Conservation (phyloP, 495 filamentous ascomycete genomes). For the Penicillium nucicola region DNA sequence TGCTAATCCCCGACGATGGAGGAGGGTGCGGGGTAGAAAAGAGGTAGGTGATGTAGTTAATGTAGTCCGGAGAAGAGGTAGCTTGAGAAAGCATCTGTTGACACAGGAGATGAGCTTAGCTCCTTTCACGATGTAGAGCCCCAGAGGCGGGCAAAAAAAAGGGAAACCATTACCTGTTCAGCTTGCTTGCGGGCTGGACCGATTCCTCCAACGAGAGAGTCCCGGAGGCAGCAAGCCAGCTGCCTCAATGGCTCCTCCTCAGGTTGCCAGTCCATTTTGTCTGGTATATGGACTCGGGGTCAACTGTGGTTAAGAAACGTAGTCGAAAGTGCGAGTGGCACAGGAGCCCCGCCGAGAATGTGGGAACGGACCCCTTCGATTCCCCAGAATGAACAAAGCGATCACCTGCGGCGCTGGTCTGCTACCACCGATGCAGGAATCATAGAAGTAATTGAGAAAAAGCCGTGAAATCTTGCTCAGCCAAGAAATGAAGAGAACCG, state of each 20-base stretch:
- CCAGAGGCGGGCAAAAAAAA: constrained; percentile 12
- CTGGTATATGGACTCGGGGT: constrained; percentile 11
- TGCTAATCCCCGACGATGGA: constrained; percentile 51
- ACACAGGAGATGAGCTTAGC: neutral
- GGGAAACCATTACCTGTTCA: constrained; percentile 36
- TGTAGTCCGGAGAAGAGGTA: constrained; percentile 85
- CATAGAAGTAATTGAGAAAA: neutral
- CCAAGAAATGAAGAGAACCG: neutral
- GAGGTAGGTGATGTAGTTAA: constrained; percentile 93
- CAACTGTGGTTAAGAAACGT: constrained; percentile 8
- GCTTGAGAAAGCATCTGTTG: constrained; percentile 90
- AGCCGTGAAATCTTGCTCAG: neutral
- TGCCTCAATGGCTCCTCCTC: constrained; percentile 80
- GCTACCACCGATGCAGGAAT: neutral
- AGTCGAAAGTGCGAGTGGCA: constrained; percentile 28
- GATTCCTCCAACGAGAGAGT: constrained; percentile 86
- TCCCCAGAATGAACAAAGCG: constrained; percentile 18
- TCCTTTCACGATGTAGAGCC: neutral
- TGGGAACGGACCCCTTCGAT: constrained; percentile 24
- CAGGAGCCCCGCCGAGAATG: constrained; percentile 32
- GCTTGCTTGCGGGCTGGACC: constrained; percentile 75
- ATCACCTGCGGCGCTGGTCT: constrained; percentile 1
- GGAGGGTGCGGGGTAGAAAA: constrained; percentile 69
- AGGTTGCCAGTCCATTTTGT: constrained; percentile 88
- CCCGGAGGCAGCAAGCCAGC: constrained; percentile 82